These are phyloP conservation scores for Exophiala alcalophila DNA, from an alignment of 2,329 filamentous ascomycete species.

Conservation along the genomic window DNA sequence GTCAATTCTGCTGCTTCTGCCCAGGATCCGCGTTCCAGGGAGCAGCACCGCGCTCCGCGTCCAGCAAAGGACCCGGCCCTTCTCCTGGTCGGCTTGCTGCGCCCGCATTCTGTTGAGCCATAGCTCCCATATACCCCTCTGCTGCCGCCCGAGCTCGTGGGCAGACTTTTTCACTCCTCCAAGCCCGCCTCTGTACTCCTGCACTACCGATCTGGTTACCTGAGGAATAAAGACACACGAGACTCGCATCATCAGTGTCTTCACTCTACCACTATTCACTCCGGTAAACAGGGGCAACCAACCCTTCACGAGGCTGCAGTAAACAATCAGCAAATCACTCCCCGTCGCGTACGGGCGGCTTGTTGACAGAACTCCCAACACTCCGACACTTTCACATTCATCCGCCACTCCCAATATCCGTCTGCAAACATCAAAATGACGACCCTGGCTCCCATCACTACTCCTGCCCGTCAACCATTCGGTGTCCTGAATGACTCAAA, in stretches of 20 bases:
- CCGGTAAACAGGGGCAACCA: not conserved
- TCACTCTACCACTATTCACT: conserved; percentile 1
- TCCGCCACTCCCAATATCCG: no score
- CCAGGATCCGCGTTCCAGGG: conserved; percentile 23
- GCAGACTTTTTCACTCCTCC: conserved; percentile 9
- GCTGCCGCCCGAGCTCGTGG: conserved; percentile 6
- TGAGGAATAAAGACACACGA: conserved; percentile 8
- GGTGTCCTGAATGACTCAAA: conserved; percentile 34
- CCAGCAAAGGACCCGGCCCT: conserved; percentile 14
- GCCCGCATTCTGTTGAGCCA: conserved; percentile 10
- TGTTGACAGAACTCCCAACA: no score
- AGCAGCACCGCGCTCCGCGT: conserved; percentile 20
- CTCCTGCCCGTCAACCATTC: conserved; percentile 35
- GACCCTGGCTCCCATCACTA: conserved; percentile 31
- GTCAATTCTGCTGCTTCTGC: conserved; percentile 8
- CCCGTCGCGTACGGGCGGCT: no score
- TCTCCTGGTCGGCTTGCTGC: conserved; percentile 13
- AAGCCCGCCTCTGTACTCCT: no score
- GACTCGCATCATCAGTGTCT: not conserved
- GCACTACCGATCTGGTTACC: no score
- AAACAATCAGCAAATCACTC: not conserved
- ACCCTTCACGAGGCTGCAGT: not conserved
- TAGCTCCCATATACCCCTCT: conserved; percentile 20
- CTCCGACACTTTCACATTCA: not conserved
- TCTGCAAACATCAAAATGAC: conserved; percentile 28